Evolutionary conservation across 83 land plant genomes (phyloP).

Genomic region (Picea abies): DNA sequence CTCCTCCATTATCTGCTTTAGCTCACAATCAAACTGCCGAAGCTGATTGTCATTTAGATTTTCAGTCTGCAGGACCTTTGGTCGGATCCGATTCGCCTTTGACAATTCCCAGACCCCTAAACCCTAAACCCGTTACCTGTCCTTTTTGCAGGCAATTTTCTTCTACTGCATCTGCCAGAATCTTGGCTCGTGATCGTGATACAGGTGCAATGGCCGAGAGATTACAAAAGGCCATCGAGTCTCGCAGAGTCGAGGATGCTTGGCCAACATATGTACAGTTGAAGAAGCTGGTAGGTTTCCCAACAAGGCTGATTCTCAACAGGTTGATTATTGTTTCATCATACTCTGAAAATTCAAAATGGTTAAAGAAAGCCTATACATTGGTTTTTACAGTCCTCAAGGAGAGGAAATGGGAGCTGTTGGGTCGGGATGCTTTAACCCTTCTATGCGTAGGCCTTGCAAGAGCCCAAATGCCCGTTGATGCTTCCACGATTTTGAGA

Average conservation of each 20-base stretch:
- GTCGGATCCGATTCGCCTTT: too few relatives aligned
- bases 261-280: constrained; percentile 39
- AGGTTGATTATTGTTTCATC: constrained; percentile 30
- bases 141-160: too few relatives aligned
- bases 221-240: constrained; percentile 40
- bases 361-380: constrained; percentile 34
- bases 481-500: constrained; percentile 41
- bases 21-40: too few relatives aligned
- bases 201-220: neutral
- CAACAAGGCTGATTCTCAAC: constrained; percentile 22
- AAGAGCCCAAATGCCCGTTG: constrained; percentile 51
- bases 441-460: constrained; percentile 38
- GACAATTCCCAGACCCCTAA: too few relatives aligned
- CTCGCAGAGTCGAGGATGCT: constrained; percentile 40
- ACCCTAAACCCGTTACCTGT: too few relatives aligned
- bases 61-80: too few relatives aligned
- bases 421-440: constrained; percentile 28
- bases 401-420: constrained; percentile 27
- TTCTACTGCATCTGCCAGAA: too few relatives aligned
- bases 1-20: too few relatives aligned
- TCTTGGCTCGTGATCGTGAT: too few relatives aligned
- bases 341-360: constrained; percentile 32
- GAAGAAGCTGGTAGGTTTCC: constrained; percentile 42
- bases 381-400: constrained; percentile 25
- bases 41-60: too few relatives aligned